Conservation (phyloP, 306 rosid species). For the Begonia peltatifolia region DNA sequence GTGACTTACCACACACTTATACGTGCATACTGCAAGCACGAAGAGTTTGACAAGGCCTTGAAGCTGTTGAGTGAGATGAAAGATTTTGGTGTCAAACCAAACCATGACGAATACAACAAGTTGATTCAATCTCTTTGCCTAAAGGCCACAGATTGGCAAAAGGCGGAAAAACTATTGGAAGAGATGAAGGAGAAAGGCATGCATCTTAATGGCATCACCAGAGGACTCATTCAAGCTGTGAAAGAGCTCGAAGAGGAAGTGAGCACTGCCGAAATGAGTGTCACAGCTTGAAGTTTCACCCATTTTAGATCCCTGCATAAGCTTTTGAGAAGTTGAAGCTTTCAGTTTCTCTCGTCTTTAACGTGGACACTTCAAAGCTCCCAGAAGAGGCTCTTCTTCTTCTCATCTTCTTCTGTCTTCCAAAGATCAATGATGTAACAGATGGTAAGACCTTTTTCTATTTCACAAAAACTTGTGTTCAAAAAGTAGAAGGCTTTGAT, state of each 20-base stretch:
- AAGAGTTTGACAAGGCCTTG: slow-evolving; percentile 55
- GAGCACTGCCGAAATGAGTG: slow-evolving; percentile 17
- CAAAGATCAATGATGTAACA: too few relatives aligned
- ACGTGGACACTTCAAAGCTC: too few relatives aligned
- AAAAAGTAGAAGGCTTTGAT: too few relatives aligned
- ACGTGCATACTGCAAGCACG: slow-evolving; percentile 70
- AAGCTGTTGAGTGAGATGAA: slow-evolving; percentile 62
- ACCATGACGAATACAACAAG: slow-evolving; percentile 57
- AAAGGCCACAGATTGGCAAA: slow-evolving; percentile 69
- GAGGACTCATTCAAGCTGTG: slow-evolving; percentile 61
- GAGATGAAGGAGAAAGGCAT: slow-evolving; percentile 71
- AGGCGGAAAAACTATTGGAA: slow-evolving; percentile 52
- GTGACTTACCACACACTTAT: slow-evolving; percentile 62
- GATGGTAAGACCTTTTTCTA: too few relatives aligned
- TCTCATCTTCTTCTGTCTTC: too few relatives aligned
- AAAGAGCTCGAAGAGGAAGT: slow-evolving; percentile 51
- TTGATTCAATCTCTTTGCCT: slow-evolving; percentile 74
- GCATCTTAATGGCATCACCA: slow-evolving; percentile 53
- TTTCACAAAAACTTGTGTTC: too few relatives aligned
- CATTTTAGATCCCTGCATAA: background rate
- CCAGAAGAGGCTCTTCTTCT: too few relatives aligned
- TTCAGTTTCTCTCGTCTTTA: too few relatives aligned
- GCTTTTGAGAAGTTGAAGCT: too few relatives aligned
- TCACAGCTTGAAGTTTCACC: slow-evolving; percentile 13
- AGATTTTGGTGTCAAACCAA: slow-evolving; percentile 43